Conservation (phyloP, 331 rosid genomes). For the Acacia concinna region DNA sequence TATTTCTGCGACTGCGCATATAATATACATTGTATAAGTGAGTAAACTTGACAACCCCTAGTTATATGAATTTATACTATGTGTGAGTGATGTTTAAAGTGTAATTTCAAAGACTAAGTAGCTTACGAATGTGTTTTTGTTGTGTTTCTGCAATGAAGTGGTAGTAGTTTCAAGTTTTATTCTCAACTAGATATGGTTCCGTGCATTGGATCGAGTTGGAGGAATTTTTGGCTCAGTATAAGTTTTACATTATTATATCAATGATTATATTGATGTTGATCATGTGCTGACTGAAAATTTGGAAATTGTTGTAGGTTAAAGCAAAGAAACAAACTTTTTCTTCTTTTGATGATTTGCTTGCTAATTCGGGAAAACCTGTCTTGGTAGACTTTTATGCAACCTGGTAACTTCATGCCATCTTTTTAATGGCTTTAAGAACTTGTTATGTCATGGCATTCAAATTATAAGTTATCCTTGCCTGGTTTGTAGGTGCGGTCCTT, state of each 20-base stretch:
- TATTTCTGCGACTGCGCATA: too few species aligned
- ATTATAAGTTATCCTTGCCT: constrained; percentile 23
- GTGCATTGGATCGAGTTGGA: not conserved
- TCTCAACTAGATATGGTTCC: not conserved
- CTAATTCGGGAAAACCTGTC: constrained; percentile 72
- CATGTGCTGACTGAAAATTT: constrained; percentile 1
- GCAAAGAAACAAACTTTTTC: constrained; percentile 86
- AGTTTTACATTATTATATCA: not conserved
- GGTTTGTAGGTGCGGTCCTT: constrained; percentile 93
- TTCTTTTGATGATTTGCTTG: constrained; percentile 79
- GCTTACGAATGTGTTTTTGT: not conserved
- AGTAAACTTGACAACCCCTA: not conserved
- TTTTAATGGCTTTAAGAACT: not conserved
- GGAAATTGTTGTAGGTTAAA: constrained; percentile 52
- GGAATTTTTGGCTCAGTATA: not conserved
- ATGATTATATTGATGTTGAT: not conserved
- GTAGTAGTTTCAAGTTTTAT: constrained; percentile 14
- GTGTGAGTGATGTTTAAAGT: not conserved
- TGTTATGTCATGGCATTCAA: constrained; percentile 4
- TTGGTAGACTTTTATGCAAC: constrained; percentile 98
- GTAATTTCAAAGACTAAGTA: not conserved
- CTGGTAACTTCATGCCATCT: constrained; percentile 51
- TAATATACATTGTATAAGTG: too few species aligned
- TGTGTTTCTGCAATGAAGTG: constrained; percentile 7
- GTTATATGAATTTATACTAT: too few species aligned